Percentiles rank a stretch among this genome's conserved stretches.
phyloP scores from a whole-genome alignment of 352 stramenopile genomes.

The Globisporangium cederbergense region DNA sequence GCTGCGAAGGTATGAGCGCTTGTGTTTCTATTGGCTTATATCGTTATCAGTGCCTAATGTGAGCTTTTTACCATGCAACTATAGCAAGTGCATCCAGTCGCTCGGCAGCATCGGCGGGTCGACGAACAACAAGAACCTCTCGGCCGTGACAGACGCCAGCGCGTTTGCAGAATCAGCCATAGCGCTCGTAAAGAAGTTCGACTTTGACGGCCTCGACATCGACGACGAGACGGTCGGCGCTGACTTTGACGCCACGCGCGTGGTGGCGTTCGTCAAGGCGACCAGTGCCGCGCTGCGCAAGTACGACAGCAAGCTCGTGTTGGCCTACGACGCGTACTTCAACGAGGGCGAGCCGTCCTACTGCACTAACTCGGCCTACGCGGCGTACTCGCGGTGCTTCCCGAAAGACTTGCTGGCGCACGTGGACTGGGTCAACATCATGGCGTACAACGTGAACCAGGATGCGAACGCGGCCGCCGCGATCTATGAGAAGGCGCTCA shows the following conservation, averaged over 20 bases:
- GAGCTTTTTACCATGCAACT: background rate
- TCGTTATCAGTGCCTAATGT: background rate
- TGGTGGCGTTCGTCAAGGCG: conserved; percentile 44
- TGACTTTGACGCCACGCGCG: conserved; percentile 46
- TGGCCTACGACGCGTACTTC: conserved; percentile 78
- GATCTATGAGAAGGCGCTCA: conserved; percentile 51
- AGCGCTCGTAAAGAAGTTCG: conserved; percentile 53
- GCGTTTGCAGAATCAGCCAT: conserved; percentile 51
- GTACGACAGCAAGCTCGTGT: conserved; percentile 28
- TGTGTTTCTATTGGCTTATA: background rate
- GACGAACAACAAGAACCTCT: conserved; percentile 68
- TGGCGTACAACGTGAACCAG: conserved; percentile 76
- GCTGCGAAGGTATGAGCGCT: conserved; percentile 30
- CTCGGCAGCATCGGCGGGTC: conserved; percentile 67
- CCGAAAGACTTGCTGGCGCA: conserved; percentile 41
- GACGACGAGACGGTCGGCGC: conserved; percentile 71
- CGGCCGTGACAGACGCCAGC: conserved; percentile 33
- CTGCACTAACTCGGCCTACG: conserved; percentile 23
- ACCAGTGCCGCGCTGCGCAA: conserved; percentile 41
- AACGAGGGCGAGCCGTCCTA: conserved; percentile 35
- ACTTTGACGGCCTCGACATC: conserved; percentile 68
- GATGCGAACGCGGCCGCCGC: conserved; percentile 33
- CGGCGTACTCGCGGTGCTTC: conserved; percentile 61
- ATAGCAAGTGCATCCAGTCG: conserved; percentile 54
- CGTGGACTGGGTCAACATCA: conserved; percentile 82